Evolutionary conservation across 495 filamentous ascomycete species (phyloP), one percentile per base, ranked within the genome.

Genomic region (Thermochaetoides thermophila): DNA sequence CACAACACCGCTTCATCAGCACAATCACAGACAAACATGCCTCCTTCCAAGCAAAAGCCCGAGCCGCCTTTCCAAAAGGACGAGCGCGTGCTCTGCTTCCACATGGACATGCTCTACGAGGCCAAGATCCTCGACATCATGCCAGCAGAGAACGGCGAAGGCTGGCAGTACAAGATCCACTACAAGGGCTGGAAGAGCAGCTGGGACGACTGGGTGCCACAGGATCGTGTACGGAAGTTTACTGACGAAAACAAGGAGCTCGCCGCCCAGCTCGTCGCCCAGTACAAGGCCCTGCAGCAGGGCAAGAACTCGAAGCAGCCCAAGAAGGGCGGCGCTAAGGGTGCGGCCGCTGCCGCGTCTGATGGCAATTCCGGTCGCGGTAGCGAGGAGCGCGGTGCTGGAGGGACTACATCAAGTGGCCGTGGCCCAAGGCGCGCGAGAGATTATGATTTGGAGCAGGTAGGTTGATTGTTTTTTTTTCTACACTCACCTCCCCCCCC

Each of bases 161-260:
- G 74, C 26, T 79, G 69, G 38, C 73, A 81, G 50, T 97, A 89
- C 53, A 80, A 81, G 41, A 84, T 97, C 29, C 89, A 97, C 56
- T 97, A 97, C 61, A 95, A 95, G 55, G 89, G 89, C 39, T 96
- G 89, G 89, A 97, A 97, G 61, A 82, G 82, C 51, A 93, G 84
- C 76, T 97, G 89, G 89, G 89, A 97, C 62, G 89, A 97, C 64
- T 96, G 87, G 85, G 89, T 96, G 24, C 75, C 82, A 7, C 76
- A 87, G 54, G 89, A 96, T 54, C 84, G 89, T 34, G 75, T 97
- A 10, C 76, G 87, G 37, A 95, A 95, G 63, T 77, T 83, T 56
- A 92, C 75, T 22, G 84, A 92, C 23, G 89, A 96, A 60, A 95
- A 96, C 55, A 77, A 78, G 48, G 81, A 84, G 41, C 69, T 93